A percentile compares a stretch with the other conserved stretches of the same genome.
These are phyloP conservation scores for Rutstroemia sp. DNA, from an alignment of 2,329 filamentous ascomycete genomes.

Conservation along the genomic window DNA sequence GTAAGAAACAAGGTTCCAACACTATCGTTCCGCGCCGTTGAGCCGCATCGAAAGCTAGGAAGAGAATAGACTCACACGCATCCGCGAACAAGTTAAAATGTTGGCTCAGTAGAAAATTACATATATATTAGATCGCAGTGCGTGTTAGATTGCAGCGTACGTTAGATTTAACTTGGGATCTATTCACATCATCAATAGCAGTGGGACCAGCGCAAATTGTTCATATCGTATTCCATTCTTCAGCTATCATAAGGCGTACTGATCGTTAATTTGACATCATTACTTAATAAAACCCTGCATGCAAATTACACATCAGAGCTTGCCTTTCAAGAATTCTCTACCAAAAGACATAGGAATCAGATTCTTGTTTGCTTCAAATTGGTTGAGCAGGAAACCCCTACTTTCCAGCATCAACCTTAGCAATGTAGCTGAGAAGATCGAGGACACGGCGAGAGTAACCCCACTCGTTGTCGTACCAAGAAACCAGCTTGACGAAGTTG, in stretches of 20 bases:
- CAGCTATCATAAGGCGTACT: constrained; percentile 14
- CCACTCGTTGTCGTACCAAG: constrained; percentile 99
- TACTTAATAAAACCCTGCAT: constrained; percentile 8
- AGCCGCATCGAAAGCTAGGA: no score
- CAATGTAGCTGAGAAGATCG: constrained; percentile 71
- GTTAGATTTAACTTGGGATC: no score
- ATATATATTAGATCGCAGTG: no score
- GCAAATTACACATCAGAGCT: constrained; percentile 19
- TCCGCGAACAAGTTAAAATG: no score
- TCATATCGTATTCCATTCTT: constrained; percentile 7
- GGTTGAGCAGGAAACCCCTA: constrained; percentile 22
- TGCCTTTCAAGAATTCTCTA: constrained; percentile 28
- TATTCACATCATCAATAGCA: background rate
- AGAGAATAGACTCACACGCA: no score
- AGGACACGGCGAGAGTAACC: constrained; percentile 96
- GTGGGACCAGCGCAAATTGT: background rate
- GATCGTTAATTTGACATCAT: constrained; percentile 4
- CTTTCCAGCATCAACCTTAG: constrained; percentile 59
- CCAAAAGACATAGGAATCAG: constrained; percentile 25
- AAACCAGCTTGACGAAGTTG: constrained; percentile 94
- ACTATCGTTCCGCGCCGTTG: no score
- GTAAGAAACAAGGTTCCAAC: no score
- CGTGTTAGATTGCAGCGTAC: no score
- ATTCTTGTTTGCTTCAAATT: constrained; percentile 17
- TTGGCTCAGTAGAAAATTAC: no score